These are phyloP conservation scores for Coemansia sp. DNA, from an alignment of 192 early-diverging fungal species.

Conservation along the genomic window DNA sequence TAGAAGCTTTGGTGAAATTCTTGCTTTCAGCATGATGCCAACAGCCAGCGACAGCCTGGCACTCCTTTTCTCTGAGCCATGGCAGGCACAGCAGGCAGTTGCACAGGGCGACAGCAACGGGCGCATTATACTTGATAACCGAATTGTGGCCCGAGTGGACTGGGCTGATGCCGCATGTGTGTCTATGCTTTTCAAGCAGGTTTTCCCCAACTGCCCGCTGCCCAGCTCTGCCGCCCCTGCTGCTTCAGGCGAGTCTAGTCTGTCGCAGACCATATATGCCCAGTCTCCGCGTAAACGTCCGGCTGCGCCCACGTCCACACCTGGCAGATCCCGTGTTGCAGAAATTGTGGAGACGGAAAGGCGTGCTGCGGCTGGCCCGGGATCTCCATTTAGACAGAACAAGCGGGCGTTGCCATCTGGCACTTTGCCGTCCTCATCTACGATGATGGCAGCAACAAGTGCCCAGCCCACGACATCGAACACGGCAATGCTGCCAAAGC, in stretches of 20 bases:
- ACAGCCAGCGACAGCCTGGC: slow-evolving; percentile 24
- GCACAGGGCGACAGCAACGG: slow-evolving; percentile 25
- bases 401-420: slow-evolving; percentile 2
- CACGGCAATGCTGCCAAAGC: slow-evolving; percentile 15
- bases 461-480: slow-evolving; percentile 16
- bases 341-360: slow-evolving; percentile 9
- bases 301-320: slow-evolving; percentile 1
- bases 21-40: slow-evolving; percentile 32
- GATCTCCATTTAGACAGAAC: slow-evolving; percentile 31
- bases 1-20: slow-evolving; percentile 31
- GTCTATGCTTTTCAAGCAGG: slow-evolving; percentile 28
- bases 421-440: slow-evolving; percentile 1
- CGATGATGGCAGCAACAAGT: slow-evolving; percentile 11
- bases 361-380: slow-evolving; percentile 1
- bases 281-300: slow-evolving; percentile 35
- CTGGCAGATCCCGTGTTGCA: slow-evolving; percentile 10
- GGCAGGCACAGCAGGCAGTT: slow-evolving; percentile 49
- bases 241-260: slow-evolving; percentile 10
- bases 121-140: slow-evolving; percentile 28
- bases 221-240: slow-evolving; percentile 29
- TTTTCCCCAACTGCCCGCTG: slow-evolving; percentile 27
- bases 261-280: slow-evolving; percentile 35
- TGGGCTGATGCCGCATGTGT: slow-evolving; percentile 27
- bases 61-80: slow-evolving; percentile 42
- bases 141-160: slow-evolving; percentile 18